Evolutionary conservation across 1,284 basidiomycete genomes (phyloP), one percentile per base, ranked within the genome.

Genomic region (Irpex lacteus): DNA sequence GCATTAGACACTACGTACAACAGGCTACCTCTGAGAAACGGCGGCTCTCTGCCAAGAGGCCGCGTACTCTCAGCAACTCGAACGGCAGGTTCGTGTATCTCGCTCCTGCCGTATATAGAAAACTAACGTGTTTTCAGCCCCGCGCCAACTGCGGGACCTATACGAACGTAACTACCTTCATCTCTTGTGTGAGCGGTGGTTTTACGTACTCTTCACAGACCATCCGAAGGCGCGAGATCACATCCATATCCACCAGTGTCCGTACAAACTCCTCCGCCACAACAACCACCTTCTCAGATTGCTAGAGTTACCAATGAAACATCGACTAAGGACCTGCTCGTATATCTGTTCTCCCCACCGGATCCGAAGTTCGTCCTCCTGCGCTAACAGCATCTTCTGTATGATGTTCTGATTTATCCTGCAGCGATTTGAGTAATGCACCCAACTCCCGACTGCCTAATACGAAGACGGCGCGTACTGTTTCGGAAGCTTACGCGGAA

Each of bases 21-120:
- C 90, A 92, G 75, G 90, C 89, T 26, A 92, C 91, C 3, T 88
- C 83, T 73, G 89, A 92, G 78, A 91, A 91, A 81, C 92, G 92
- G 74, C 88, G 91, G 65, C 79, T 77, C 65, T 77, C 83, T 21
- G 71, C 71, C 67, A 83, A 89, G 67, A 81, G 89, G 73, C 86
- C 89, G 21, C 84, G 88, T 69, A 84, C 86, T 69, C 74, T 84
- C 57, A 83, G 79, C 65, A 77, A 83, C 59, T 76, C 76, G 38
- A 76, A 76, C 59, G 72, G 79, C 36, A 83, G 79, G 82, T 86
- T 73, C 65, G 80, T 74, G 38, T 34, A 32, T 59, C 37, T 62
- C 58, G 44, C 38, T 38, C 60, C 53, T 53, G 60, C 34, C 44
- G 38, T 21, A 32, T 47, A 55, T 26, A 58, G 19, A 19, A 49